Base-by-base conservation (phyloP, 2,329 filamentous ascomycete genomes). In the Fusarium sp. region DNA sequence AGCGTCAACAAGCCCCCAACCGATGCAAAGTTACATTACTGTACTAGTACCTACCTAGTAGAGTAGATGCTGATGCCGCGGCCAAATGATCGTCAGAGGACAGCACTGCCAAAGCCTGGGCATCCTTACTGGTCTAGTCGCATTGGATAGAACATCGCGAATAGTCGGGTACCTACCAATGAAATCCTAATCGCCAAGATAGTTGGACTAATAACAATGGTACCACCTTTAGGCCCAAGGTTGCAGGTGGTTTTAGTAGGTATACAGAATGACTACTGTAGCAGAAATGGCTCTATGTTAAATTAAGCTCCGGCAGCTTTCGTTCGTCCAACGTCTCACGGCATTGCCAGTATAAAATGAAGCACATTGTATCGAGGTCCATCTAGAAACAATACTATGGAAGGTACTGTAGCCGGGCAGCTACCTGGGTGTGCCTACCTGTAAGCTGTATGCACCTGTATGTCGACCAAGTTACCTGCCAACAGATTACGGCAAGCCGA, bases 231-330 rank as follows among this genome's bases (percentile, higher is more conserved):
- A 37, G 18, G 18, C 34, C 34, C 18, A 37, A 12, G 34, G 18
- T n/a, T 37, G 34, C n/a, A 37, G 18, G 34, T 37, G 11, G 18
- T 18, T 37, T 37, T 37, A 37, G 9, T 23, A 23, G 21, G 21
- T n/a, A 37, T 37, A n/a, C 34, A n/a, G 34, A n/a, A 5, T 37
- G 10, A n/a, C 34, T 37, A 13, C 28, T 30, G 28, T 30, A 37
- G 12, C 20, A 16, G 42, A 48, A 48, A 18, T 48, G 34, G 20
- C 10, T 32, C 18, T 46, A 64, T 25, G 67, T 64, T 51, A 27
- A 55, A 68, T 64, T 60, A 68, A 64, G 59, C 63, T 57, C 63
- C 20, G 21, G n/a, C 28, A 34, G 32, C 23, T 32, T 50, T 42
- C 45, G 43, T 50, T 28, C 53, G 41, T 43, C 43, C 7, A 51